Evolutionary conservation across 352 stramenopile species (phyloP), one percentile per base, ranked within the genome.

Genomic region (Phytophthora agathidicida): DNA sequence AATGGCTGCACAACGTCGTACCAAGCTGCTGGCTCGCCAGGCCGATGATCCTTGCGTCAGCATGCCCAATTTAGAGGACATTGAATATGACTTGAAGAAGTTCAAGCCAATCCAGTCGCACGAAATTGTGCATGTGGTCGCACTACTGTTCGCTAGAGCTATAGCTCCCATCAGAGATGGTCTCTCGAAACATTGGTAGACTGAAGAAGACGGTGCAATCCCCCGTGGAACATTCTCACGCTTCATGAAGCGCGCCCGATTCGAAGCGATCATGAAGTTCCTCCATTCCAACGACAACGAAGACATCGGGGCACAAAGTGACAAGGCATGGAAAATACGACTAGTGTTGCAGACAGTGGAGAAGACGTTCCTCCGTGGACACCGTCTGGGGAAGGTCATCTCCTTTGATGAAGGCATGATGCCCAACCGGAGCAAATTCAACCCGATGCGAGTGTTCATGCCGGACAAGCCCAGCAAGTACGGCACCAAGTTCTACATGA

Each of bases 401-500:
- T 61, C 38, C 0, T 67, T 70, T 9, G 54, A 71, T 9, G 65
- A 70, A 39, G 53, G 53, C 0, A 73, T 64, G 59, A 48, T 73
- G 13, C 48, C 47, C 0, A 67, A 53, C 20, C 31, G 39, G 1
- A 60, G 49, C 36, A 55, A 52, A 2, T 60, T 53, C 56, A 72
- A 68, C 11, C 54, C 54, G 0, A 60, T 74, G 39, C 24, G 30
- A 1, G 35, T 67, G 13, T 67, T 54, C 35, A 65, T 61, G 36
- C 33, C 45, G 5, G 39, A 68, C 38, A 68, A 68, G 60, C 55
- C 55, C 0, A 57, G 24, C 41, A 51, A 55, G 23, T 69, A 45
- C 24, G 60, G 50, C 0, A 71, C 50, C 1, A 75, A 71, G 41
- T 70, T 64, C 41, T 74, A 70, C 23, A 43, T 70, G 42, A 54